Conservation (phyloP, 1,139 yeast species). For the Zygosaccharomyces pseudobailii region DNA sequence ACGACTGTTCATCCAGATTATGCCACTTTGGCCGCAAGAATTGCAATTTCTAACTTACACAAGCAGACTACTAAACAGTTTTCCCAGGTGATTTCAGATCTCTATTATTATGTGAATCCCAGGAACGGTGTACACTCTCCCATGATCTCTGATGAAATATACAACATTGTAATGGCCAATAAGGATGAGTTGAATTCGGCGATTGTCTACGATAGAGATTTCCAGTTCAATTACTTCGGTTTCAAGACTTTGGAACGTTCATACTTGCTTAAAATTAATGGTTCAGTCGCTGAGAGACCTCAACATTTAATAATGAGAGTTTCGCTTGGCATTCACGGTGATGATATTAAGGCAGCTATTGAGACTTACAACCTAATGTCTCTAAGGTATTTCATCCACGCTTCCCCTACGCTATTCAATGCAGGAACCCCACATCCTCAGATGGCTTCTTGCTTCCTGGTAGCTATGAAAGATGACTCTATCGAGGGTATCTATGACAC, state of each 20-base stretch:
- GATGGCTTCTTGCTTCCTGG: conserved; percentile 84
- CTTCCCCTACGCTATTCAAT: conserved; percentile 84
- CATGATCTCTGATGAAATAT: conserved; percentile 72
- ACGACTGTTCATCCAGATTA: conserved; percentile 97
- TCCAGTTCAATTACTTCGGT: conserved; percentile 74
- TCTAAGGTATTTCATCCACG: conserved; percentile 77
- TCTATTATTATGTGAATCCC: conserved; percentile 71
- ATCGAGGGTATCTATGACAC: conserved; percentile 89
- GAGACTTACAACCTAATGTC: conserved; percentile 87
- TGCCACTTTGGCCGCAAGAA: conserved; percentile 92
- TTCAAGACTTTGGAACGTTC: conserved; percentile 85
- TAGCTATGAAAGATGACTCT: conserved; percentile 86
- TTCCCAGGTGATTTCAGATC: conserved; percentile 66
- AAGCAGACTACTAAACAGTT: conserved; percentile 91
- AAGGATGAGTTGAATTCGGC: conserved; percentile 75
- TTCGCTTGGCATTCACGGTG: conserved; percentile 81
- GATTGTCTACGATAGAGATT: conserved; percentile 78
- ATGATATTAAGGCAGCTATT: conserved; percentile 61
- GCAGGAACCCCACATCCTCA: conserved; percentile 87
- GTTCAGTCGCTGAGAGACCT: conserved; percentile 82
- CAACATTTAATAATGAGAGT: conserved; percentile 90
- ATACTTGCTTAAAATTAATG: conserved; percentile 63
- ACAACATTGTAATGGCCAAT: conserved; percentile 55
- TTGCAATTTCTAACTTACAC: conserved; percentile 92
- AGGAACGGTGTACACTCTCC: conserved; percentile 68